These are phyloP conservation scores for Boletus huronensis DNA, from an alignment of 768 basidiomycete species.

Conservation along the genomic window DNA sequence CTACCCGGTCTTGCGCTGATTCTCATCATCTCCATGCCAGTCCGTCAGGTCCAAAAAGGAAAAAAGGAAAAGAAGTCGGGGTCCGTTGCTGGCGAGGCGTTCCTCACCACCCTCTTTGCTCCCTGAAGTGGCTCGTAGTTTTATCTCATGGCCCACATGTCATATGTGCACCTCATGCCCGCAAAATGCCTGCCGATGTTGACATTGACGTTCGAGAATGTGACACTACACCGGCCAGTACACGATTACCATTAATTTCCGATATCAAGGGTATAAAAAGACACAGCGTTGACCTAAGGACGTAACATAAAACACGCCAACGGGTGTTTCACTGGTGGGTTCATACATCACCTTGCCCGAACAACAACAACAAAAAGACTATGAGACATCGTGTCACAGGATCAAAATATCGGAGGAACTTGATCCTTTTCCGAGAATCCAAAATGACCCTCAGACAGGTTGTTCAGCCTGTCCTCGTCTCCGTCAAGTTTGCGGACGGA, in stretches of 20 bases:
- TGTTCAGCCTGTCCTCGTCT: slow-evolving; percentile 62
- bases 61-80: slow-evolving; percentile 61
- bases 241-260: background rate
- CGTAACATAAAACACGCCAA: background rate
- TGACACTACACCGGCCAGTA: background rate
- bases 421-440: slow-evolving; percentile 4
- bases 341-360: background rate
- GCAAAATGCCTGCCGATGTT: slow-evolving; percentile 5
- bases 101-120: slow-evolving; percentile 82
- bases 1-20: background rate
- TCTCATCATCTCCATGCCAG: slow-evolving; percentile 35
- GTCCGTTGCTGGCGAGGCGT: slow-evolving; percentile 70
- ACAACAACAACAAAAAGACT: background rate
- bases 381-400: background rate
- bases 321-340: background rate
- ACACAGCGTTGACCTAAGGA: background rate
- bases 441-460: slow-evolving; percentile 40
- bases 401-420: background rate
- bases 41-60: slow-evolving; percentile 67
- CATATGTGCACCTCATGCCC: slow-evolving; percentile 14
- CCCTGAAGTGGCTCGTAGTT: slow-evolving; percentile 49
- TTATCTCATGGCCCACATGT: slow-evolving; percentile 9
- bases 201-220: background rate
- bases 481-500: slow-evolving; percentile 54
- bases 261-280: background rate